Base-by-base conservation (phyloP, 2,329 filamentous ascomycete species). In the Trichoderma aggressivum region DNA sequence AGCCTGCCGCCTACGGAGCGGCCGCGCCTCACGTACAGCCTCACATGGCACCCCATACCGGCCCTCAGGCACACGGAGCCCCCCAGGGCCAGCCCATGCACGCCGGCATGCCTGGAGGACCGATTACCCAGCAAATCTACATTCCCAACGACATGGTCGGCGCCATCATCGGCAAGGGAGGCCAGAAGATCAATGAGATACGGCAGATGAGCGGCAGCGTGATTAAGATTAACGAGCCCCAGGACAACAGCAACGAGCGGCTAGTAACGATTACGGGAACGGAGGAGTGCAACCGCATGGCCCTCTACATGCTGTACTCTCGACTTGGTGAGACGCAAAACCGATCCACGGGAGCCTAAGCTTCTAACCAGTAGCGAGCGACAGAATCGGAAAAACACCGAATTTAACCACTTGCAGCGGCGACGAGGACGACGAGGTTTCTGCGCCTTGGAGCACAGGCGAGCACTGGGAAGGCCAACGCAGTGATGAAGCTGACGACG, bases 111-210 rank as follows among this genome's bases (percentile, higher is more conserved):
- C 79, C 81, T 6, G 84, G 82, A 14, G 81, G 82, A 28, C 94
- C 94, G 64, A 86, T 98, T 78, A 99, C 96, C 3, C 96, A 99
- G 82, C 96, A 99, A 82, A 99, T 99, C 75, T 99, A 92, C 84
- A 99, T 99, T 77, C 96, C 96, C 71, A 99, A 99, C 80, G 96
- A 99, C 79, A 98, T 99, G 96, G 96, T 99, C 68, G 96, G 96
- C 74, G 96, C 96, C 70, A 99, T 99, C 78, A 99, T 99, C 77
- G 96, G 96, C 78, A 99, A 99, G 84, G 96, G 96, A 73, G 96
- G 96, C 74, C 93, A 94, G 70, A 99, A 99, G 88, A 99, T 99
- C 87, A 99, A 99, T 80, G 96, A 99, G 83, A 99, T 99, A 75
- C 91, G 96, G 76, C 94, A 98, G 81, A 90, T 99, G 77, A 97